Base-by-base conservation (phyloP, 2,329 filamentous ascomycete species). In the Penicillium aurantiogriseum region DNA sequence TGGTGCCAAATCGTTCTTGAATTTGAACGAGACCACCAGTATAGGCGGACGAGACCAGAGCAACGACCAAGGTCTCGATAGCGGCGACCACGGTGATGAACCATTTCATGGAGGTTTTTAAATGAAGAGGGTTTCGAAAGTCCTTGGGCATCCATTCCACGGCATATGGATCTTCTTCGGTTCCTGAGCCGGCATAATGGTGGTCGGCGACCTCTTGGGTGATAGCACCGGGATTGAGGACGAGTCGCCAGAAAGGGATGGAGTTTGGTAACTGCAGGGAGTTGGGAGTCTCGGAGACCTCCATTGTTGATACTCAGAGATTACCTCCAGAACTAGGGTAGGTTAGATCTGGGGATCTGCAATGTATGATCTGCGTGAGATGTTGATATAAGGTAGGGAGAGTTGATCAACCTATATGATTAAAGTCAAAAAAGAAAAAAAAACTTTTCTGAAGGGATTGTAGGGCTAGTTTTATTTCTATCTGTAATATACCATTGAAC, bases 101-200 rank as follows among this genome's bases (percentile, higher is more conserved):
- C 74, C 77, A 78, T 69, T 79, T 80, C 65, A 66, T 72, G 25
- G 55, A 39, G 5, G 48, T 45, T 6, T 67, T 56, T 31, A 74
- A 75, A 13, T 66, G 64, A 65, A 78, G 71, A 3, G 78, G 77
- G 50, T 80, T 76, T 31, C 76, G 69, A 10, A 74, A 73, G 54
- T 80, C 78, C 48, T 74, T 63, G 7, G 75, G 72, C 42, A 79
- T 73, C 69, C 73, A 80, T 51, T 74, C 69, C 17, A 80, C 72
- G n/a, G 72, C 67, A 61, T 71, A 79, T 0, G 77, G 77, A 59
- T 79, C 76, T 2, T 73, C 67, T 27, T 74, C 69, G 0, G 76
- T 79, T 0, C 77, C 77, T 0, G 70, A 71, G 21, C 77, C 77
- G 39, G 68, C 60, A 51, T 71, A 74, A 17, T 58, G 59, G 40